phyloP scores from a whole-genome alignment of 495 filamentous ascomycete species.

The Trichoderma orchidacearum region DNA sequence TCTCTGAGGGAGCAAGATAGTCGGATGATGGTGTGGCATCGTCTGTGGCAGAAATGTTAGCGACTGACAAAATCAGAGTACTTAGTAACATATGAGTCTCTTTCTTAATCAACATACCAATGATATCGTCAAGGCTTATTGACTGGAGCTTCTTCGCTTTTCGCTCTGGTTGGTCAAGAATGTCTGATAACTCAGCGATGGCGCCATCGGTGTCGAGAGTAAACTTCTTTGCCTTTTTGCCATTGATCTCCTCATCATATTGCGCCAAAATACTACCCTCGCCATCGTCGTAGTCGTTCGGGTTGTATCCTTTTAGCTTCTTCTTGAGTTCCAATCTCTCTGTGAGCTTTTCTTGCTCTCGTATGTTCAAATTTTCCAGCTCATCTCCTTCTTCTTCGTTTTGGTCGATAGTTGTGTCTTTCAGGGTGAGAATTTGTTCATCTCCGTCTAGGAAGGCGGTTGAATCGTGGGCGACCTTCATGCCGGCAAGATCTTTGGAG shows the following conservation, averaged over 20 bases:
- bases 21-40: slow-evolving; percentile 57
- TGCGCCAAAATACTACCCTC: slow-evolving; percentile 59
- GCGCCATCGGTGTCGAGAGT: slow-evolving; percentile 67
- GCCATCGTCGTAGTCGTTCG: slow-evolving; percentile 57
- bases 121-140: slow-evolving; percentile 69
- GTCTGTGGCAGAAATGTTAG: slow-evolving; percentile 27
- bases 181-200: slow-evolving; percentile 46
- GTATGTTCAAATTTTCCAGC: slow-evolving; percentile 68
- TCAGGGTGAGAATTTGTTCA: slow-evolving; percentile 79
- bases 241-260: slow-evolving; percentile 91
- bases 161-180: slow-evolving; percentile 39
- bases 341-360: slow-evolving; percentile 61
- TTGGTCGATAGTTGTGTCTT: slow-evolving; percentile 74
- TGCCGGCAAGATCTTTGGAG: slow-evolving; percentile 68
- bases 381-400: slow-evolving; percentile 88
- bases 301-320: slow-evolving; percentile 82
- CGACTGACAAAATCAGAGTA: no score
- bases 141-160: slow-evolving; percentile 50
- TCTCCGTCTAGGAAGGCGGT: slow-evolving; percentile 63
- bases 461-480: slow-evolving; percentile 81
- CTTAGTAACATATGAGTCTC: no score
- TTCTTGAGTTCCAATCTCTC: slow-evolving; percentile 80
- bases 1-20: slow-evolving; percentile 71
- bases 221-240: slow-evolving; percentile 82
- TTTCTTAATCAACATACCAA: slow-evolving; percentile 22